These are phyloP conservation scores for Botrytis cinerea DNA, from an alignment of 2,329 filamentous ascomycete genomes.

Conservation along the genomic window DNA sequence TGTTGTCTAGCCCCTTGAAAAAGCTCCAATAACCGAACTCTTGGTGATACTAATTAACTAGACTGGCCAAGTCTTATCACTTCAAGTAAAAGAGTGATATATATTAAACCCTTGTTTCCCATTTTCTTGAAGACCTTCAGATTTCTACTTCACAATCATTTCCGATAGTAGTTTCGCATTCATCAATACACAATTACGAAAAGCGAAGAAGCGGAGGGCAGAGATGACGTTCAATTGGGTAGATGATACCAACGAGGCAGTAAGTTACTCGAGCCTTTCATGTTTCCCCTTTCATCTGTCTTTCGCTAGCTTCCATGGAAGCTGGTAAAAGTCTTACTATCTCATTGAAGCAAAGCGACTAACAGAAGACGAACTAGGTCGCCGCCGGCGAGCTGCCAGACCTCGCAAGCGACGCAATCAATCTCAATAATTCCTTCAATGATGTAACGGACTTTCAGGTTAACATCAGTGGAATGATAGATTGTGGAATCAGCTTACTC, in stretches of 20 bases:
- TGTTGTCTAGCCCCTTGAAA: not conserved
- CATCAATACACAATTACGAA: not conserved
- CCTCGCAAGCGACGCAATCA: rapidly evolving
- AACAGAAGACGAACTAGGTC: not conserved
- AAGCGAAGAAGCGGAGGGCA: not conserved
- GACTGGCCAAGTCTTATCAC: not conserved
- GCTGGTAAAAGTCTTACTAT: not conserved
- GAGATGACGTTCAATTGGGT: not conserved
- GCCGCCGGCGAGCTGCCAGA: not conserved
- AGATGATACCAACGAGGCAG: not conserved
- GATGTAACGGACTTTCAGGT: not conserved
- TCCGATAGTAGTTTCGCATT: not conserved
- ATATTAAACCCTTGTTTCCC: not conserved
- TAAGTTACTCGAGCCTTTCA: not conserved
- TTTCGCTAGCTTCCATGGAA: not conserved
- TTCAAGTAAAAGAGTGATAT: not conserved
- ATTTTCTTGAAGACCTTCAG: not conserved
- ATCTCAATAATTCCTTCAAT: not conserved
- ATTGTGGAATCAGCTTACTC: not conserved
- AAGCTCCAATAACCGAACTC: not conserved
- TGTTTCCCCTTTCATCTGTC: not conserved
- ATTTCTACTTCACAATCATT: not conserved
- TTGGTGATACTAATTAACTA: not conserved
- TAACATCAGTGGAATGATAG: too few relatives aligned
- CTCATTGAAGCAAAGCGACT: not conserved